A percentile compares a stretch with the other conserved stretches of the same genome.
Evolutionary conservation across 176 grass and related monocot species (phyloP).

Genomic region (Microstegium vimineum): DNA sequence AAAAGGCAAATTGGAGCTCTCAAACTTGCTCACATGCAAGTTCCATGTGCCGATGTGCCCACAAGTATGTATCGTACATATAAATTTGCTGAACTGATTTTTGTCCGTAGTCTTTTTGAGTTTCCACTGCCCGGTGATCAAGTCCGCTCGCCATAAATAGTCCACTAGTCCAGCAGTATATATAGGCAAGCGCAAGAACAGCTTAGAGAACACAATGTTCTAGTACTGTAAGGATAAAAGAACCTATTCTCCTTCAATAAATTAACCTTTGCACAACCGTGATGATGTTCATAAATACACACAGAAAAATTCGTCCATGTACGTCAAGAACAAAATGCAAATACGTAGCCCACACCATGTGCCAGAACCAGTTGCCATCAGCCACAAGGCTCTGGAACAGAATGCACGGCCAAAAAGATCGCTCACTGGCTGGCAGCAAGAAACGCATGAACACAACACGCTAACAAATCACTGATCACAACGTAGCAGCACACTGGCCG

Average conservation of each 20-base stretch:
- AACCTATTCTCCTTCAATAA: neutral
- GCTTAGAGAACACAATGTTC: neutral
- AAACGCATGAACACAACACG: neutral
- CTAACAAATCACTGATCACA: neutral
- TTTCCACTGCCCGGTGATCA: neutral
- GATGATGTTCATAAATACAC: constrained; percentile 30
- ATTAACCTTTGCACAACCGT: constrained; percentile 4
- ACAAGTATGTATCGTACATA: neutral
- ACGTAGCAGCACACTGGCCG: neutral
- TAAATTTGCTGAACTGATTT: too few relatives aligned
- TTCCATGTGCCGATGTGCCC: neutral
- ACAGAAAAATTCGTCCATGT: constrained; percentile 2
- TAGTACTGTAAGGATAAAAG: neutral
- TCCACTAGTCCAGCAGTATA: neutral
- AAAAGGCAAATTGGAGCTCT: neutral
- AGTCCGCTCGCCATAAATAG: neutral
- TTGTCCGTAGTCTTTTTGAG: neutral
- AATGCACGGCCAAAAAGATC: neutral
- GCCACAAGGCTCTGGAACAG: neutral
- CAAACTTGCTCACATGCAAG: neutral
- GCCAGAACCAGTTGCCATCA: neutral
- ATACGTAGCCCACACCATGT: neutral
- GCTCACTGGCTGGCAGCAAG: neutral
- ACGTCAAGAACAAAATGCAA: constrained; percentile 4
- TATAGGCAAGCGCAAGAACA: neutral